Conservation (phyloP, 768 basidiomycete species). For the Coprinopsis cinerea region DNA sequence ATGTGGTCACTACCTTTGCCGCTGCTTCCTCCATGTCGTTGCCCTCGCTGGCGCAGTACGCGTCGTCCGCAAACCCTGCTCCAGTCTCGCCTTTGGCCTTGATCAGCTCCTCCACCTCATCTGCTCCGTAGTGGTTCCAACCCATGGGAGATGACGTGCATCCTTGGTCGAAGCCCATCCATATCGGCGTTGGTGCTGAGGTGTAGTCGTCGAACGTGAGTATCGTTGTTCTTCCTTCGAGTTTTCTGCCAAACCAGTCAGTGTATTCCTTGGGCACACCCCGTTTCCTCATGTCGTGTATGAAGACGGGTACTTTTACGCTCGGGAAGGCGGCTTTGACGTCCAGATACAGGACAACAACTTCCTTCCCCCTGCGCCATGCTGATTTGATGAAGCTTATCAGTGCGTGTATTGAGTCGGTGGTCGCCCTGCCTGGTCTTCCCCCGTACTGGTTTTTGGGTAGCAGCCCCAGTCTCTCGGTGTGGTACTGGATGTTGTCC, state of each 20-base stretch:
- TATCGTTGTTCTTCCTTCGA: constrained; percentile 15
- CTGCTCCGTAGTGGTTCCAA: constrained; percentile 21
- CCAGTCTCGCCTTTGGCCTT: not conserved
- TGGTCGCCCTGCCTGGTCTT: constrained; percentile 23
- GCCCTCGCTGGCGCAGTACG: not conserved
- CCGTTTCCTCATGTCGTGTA: constrained; percentile 18
- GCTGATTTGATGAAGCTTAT: constrained; percentile 16
- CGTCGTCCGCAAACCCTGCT: not conserved
- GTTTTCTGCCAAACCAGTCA: constrained; percentile 11
- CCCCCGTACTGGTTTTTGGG: constrained; percentile 24
- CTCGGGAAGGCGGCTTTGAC: constrained; percentile 25
- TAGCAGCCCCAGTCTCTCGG: constrained; percentile 18
- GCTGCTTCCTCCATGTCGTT: not conserved
- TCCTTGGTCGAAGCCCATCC: constrained; percentile 23
- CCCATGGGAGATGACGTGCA: constrained; percentile 19
- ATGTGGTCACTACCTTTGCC: not conserved
- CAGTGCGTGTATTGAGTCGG: constrained; percentile 22
- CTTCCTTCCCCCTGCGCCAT: constrained; percentile 19
- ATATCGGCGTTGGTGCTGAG: constrained; percentile 14
- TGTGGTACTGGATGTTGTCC: constrained; percentile 11
- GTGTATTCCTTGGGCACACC: constrained; percentile 19
- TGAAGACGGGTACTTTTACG: constrained; percentile 12
- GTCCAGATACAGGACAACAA: constrained; percentile 23
- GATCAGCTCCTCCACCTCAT: constrained; percentile 13
- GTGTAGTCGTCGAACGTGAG: constrained; percentile 23